Base-by-base conservation (phyloP, 192 early-diverging fungal species). In the Mortierella claussenii region DNA sequence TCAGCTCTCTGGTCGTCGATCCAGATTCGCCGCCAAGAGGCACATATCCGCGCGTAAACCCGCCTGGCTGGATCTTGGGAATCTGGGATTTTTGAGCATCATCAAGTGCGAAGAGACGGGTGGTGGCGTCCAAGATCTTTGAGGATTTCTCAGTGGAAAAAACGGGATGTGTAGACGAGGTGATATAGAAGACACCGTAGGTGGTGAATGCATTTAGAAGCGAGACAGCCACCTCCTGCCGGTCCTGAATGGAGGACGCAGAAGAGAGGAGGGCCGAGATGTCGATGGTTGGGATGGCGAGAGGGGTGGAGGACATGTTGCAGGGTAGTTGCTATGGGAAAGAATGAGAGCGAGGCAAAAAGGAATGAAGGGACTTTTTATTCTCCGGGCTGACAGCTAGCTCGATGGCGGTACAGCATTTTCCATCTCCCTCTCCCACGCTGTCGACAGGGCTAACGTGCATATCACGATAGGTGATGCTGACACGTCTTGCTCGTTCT, bases 401-500 rank as follows among this genome's bases (percentile, higher is more conserved):
- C 59, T 5, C 9, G 46, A 49, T n/a, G 46, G 17, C 23, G 26
- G 30, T 34, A 9, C 17, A 21, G 10, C 9, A 18, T 24, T 26
- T 2, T 34, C 18, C 23, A 17, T 45, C 52, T 13, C 40, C 21
- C 20, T 1, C 6, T 18, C 32, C 47, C 11, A 28, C 36, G 18
- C 5, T 11, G 9, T 55, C 36, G n/a, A 15, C 20, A n/a, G 55
- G 30, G 2, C 34, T 47, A 8, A 74, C 40, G 15, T 85, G 53
- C 65, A 76, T 67, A 26, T 66, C 51, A 7, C 73, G 63, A 26
- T 61, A 90, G 0, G 91, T 93, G 32, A 89, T 80, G 18, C 88
- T 89, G 26, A 93, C 82, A 28, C 91, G 78, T 46, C 86, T 78
- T n/a, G 66, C 69, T 40, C 91, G 80, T n/a, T 79, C 59, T 60